These are phyloP conservation scores for Mortierella polycephala DNA, from an alignment of 371 early-diverging fungal genomes.

Conservation along the genomic window DNA sequence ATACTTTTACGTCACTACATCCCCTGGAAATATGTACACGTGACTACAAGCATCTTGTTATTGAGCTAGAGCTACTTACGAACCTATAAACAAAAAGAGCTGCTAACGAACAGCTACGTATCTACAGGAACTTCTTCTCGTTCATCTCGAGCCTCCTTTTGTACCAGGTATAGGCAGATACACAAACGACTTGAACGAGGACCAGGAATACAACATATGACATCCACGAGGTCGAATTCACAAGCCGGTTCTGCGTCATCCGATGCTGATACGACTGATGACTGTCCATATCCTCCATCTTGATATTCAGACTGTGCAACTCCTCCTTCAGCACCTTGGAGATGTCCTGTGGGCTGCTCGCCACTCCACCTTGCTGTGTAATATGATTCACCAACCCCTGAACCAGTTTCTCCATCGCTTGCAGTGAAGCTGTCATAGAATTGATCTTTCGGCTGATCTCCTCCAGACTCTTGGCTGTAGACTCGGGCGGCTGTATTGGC, in stretches of 20 bases:
- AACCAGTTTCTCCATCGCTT: constrained; percentile 83
- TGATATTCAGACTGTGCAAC: constrained; percentile 30
- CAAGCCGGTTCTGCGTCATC: constrained; percentile 29
- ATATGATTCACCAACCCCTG: constrained; percentile 71
- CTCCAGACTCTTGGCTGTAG: constrained; percentile 19
- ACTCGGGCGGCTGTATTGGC: constrained; percentile 51
- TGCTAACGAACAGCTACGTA: too few relatives aligned
- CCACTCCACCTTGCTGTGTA: constrained; percentile 15
- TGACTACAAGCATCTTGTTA: too few relatives aligned
- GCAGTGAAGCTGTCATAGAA: constrained; percentile 78
- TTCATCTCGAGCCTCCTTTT: constrained; percentile 38
- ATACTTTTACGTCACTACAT: too few relatives aligned
- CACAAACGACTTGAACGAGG: constrained; percentile 23
- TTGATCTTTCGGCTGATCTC: constrained; percentile 33
- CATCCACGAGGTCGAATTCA: constrained; percentile 40
- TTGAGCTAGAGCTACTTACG: too few relatives aligned
- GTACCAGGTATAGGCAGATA: constrained; percentile 43
- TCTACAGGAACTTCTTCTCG: constrained; percentile 49
- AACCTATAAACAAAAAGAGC: too few relatives aligned
- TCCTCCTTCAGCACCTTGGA: constrained; percentile 46
- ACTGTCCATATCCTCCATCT: constrained; percentile 51
- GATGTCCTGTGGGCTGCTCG: constrained; percentile 2
- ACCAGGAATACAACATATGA: constrained; percentile 39
- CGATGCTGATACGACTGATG: constrained; percentile 42
- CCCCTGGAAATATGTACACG: too few relatives aligned